Conservation (phyloP, 164 flowering plant species). For the Magnolia kwangsiensis region DNA sequence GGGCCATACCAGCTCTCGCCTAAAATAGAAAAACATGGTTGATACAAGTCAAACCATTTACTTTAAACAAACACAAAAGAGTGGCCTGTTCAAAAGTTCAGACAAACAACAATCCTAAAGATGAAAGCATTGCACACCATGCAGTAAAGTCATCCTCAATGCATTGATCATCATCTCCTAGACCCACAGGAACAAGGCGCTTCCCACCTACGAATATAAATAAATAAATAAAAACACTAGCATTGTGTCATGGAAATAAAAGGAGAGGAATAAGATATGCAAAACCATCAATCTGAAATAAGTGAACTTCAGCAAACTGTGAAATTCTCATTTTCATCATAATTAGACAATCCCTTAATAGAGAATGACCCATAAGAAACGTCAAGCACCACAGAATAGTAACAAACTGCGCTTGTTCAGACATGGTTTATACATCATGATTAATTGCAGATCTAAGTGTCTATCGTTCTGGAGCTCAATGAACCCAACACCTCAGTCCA, state of each 20-base stretch:
- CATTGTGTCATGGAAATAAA: background rate
- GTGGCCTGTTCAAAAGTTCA: background rate
- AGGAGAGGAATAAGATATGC: background rate
- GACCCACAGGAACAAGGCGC: conserved; percentile 82
- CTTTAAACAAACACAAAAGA: background rate
- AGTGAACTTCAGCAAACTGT: background rate
- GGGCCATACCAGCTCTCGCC: conserved; percentile 90
- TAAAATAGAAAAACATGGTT: conserved; percentile 16
- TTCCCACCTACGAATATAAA: conserved; percentile 58
- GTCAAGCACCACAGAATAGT: background rate
- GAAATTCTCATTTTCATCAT: background rate
- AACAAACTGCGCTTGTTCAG: too few species aligned
- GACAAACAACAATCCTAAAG: background rate
- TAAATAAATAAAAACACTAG: background rate
- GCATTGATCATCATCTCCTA: conserved; percentile 99
- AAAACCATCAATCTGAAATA: background rate
- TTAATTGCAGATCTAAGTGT: too few species aligned
- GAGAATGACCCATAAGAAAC: background rate
- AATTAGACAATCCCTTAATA: background rate
- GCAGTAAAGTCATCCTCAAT: conserved; percentile 97
- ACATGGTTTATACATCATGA: too few species aligned
- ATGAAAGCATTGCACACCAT: conserved; percentile 46
- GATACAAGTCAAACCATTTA: background rate
- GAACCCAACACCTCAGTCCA: too few species aligned
- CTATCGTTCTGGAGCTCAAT: too few species aligned